Percentiles rank a stretch among this genome's conserved stretches.
phyloP scores from a whole-genome alignment of 106 monocot genomes.

The Amphibolis antarctica region DNA sequence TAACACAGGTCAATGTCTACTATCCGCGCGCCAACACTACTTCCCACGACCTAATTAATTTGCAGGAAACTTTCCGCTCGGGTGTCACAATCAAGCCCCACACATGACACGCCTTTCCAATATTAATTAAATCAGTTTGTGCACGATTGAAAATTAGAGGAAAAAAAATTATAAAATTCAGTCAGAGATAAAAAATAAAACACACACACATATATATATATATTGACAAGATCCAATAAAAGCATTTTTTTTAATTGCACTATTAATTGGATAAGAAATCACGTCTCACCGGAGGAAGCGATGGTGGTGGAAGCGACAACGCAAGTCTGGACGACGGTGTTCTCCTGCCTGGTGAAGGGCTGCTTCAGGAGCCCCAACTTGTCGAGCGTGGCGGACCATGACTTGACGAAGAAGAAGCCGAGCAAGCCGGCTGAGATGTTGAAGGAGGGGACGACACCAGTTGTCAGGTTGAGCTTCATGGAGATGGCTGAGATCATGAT shows the following conservation, averaged over 20 bases:
- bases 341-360: constrained; percentile 88
- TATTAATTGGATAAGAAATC: too few relatives aligned
- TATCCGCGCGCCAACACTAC: too few relatives aligned
- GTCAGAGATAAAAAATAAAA: too few relatives aligned
- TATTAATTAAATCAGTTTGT: too few relatives aligned
- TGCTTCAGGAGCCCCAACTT: constrained; percentile 42
- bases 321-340: constrained; percentile 95
- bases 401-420: constrained; percentile 56
- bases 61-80: too few relatives aligned
- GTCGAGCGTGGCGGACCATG: constrained; percentile 50
- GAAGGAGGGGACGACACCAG: constrained; percentile 54
- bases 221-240: not conserved
- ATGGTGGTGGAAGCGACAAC: constrained; percentile 57
- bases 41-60: too few relatives aligned
- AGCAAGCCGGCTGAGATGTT: constrained; percentile 62
- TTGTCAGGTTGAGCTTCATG: constrained; percentile 62
- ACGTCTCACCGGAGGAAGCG: constrained; percentile 53
- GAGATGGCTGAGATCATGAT: constrained; percentile 44
- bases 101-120: too few relatives aligned
- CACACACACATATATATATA: not conserved
- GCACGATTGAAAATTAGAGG: too few relatives aligned
- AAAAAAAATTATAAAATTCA: too few relatives aligned
- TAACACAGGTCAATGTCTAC: too few relatives aligned
- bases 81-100: too few relatives aligned
- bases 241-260: too few relatives aligned